These are phyloP conservation scores for Ogataea degrootiae DNA, from an alignment of 805 yeast species.

Conservation along the genomic window DNA sequence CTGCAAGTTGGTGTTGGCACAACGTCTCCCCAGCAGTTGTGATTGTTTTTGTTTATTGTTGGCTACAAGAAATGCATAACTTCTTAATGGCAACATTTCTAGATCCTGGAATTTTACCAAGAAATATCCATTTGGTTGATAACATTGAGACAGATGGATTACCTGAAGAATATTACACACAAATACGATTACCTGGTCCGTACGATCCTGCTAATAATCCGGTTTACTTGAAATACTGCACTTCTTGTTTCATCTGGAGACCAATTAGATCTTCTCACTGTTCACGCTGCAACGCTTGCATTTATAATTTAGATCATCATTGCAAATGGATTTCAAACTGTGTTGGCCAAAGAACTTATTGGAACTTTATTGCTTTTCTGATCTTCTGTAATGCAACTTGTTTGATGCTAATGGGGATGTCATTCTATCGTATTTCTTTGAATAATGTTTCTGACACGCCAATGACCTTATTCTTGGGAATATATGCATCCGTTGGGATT, in stretches of 20 bases:
- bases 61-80: slow-evolving; percentile 45
- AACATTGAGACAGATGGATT: slow-evolving; percentile 28
- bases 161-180: slow-evolving; percentile 57
- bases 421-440: slow-evolving; percentile 25
- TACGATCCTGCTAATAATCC: slow-evolving; percentile 11
- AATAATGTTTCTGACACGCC: slow-evolving; percentile 28
- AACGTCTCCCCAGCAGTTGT: slow-evolving; percentile 51
- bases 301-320: slow-evolving; percentile 59
- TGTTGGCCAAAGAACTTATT: slow-evolving; percentile 68
- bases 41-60: slow-evolving; percentile 53
- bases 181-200: slow-evolving; percentile 44
- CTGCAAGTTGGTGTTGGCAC: slow-evolving; percentile 52
- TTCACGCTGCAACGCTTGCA: slow-evolving; percentile 60
- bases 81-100: slow-evolving; percentile 50
- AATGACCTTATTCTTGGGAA: slow-evolving; percentile 46
- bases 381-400: slow-evolving; percentile 31
- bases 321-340: slow-evolving; percentile 68
- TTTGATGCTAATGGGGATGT: slow-evolving; percentile 23
- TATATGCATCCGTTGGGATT: slow-evolving; percentile 42
- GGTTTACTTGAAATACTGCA: slow-evolving; percentile 43
- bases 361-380: slow-evolving; percentile 53
- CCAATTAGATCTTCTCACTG: slow-evolving; percentile 78
- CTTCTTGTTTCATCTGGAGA: slow-evolving; percentile 68
- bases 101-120: slow-evolving; percentile 71
- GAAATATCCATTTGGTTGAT: slow-evolving; percentile 56